Percentiles rank a stretch among this genome's conserved stretches.
Evolutionary conservation across 768 basidiomycete genomes (phyloP).

Genomic region (Rubroboletus pulcherrimus): DNA sequence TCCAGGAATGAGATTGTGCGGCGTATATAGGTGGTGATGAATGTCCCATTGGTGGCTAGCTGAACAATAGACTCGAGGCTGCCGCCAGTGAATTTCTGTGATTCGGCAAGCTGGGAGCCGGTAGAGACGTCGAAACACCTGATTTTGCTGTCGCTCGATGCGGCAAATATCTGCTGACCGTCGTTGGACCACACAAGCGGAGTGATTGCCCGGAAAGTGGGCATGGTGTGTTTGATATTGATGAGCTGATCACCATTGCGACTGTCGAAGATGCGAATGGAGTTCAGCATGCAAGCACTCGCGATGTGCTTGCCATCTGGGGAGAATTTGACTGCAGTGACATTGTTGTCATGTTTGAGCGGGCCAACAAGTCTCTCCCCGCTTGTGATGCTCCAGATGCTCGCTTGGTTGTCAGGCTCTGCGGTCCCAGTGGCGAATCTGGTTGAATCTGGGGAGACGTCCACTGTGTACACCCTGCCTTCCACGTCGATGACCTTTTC

Average conservation of each 20-base stretch:
- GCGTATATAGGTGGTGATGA: background rate
- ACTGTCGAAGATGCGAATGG: background rate
- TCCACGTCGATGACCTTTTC: background rate
- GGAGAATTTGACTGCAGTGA: background rate
- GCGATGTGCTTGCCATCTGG: background rate
- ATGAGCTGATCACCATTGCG: background rate
- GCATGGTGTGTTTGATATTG: background rate
- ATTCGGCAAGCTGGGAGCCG: background rate
- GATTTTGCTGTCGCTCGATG: background rate
- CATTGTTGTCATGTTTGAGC: background rate
- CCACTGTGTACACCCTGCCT: background rate
- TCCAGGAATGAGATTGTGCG: background rate
- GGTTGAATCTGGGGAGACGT: background rate
- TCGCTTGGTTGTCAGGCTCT: background rate
- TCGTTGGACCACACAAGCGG: background rate
- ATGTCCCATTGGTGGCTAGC: background rate
- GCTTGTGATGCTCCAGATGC: background rate
- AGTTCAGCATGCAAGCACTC: background rate
- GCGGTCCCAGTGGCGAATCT: background rate
- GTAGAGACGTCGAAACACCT: background rate
- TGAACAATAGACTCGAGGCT: background rate
- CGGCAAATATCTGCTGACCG: background rate
- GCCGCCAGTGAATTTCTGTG: background rate
- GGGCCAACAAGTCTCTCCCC: background rate
- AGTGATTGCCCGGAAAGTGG: background rate